Base-by-base conservation (phyloP, 352 stramenopile genomes). In the Phytophthora pseudosyringae region DNA sequence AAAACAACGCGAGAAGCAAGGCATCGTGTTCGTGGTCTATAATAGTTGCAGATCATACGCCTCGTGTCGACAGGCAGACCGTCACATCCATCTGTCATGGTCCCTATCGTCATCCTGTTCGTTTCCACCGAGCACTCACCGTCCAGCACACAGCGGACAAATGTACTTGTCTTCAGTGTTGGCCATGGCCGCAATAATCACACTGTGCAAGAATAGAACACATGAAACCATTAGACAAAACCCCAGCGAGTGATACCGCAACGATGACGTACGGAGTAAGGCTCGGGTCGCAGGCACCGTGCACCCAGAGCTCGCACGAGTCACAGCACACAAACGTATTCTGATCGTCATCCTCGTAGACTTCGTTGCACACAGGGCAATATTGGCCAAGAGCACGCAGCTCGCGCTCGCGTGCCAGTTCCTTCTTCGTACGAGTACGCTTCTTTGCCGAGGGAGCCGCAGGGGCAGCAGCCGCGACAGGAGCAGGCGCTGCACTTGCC, bases 321-420 rank as follows among this genome's bases (percentile, higher is more conserved):
- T 96, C 88, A 69, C 88, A 96, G 78, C 88, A 96, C 21, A 96
- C 84, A 60, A 96, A 96, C 33, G 77, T 89, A 60, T 76, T 92
- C 46, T 78, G 76, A 60, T 96, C 88, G 69, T 96, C 86, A 39
- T 94, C 86, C 61, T 96, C 88, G 69, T 96, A 96, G 11, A 80
- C 76, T 49, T 81, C 73, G 65, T 89, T 94, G 78, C 88, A 96
- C 54, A 96, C 86, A 1, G 88, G 88, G 51, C 88, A 96, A 71
- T 96, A 96, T 58, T 96, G 88, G 0, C 88, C 88, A 18, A 88
- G 65, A 25, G 82, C 83, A 41, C 88, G 88, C 40, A 96, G 56
- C 52, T 96, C 88, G 0, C 80, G 78, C 43, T 96, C 88, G 12
- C 84, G 84, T n/a, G 73, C 71, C 33, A 76, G 66, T 49, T 93